Evolutionary conservation across 257 asterid genomes (phyloP).

Genomic region (Solanum tacnaense): DNA sequence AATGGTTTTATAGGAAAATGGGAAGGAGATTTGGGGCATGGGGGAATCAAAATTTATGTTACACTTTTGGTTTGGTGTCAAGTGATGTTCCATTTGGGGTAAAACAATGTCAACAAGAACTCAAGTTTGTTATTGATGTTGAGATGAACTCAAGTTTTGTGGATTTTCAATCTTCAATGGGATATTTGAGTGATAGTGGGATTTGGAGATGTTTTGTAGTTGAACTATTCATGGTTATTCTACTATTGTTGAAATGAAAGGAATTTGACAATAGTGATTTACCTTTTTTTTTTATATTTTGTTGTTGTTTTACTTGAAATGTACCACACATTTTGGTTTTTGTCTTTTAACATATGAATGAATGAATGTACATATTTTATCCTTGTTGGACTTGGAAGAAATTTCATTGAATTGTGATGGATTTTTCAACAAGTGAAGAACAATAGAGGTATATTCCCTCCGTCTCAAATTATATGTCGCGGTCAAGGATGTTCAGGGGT

Average conservation of each 20-base stretch:
- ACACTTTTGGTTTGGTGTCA: constrained; percentile 18
- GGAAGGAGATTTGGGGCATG: constrained; percentile 84
- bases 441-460: not conserved
- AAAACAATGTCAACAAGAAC: constrained; percentile 33
- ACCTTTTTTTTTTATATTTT: not conserved
- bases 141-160: constrained; percentile 6
- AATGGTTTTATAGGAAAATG: constrained; percentile 52
- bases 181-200: constrained; percentile 14
- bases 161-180: constrained; percentile 9
- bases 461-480: not conserved
- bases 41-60: constrained; percentile 77
- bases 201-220: constrained; percentile 16
- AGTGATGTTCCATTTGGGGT: constrained; percentile 58
- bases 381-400: not conserved
- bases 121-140: constrained; percentile 3
- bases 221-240: constrained; percentile 16
- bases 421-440: not conserved
- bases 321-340: not conserved
- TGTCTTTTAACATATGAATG: not conserved
- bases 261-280: not conserved
- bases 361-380: not conserved
- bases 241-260: not conserved
- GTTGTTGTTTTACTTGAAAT: not conserved
- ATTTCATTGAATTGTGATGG: not conserved
- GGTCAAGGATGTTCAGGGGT: fast-evolving